Percentiles rank a stretch among this genome's conserved stretches.
Conservation (phyloP, 805 yeast species). For the Nakazawaea wyomingensis region DNA sequence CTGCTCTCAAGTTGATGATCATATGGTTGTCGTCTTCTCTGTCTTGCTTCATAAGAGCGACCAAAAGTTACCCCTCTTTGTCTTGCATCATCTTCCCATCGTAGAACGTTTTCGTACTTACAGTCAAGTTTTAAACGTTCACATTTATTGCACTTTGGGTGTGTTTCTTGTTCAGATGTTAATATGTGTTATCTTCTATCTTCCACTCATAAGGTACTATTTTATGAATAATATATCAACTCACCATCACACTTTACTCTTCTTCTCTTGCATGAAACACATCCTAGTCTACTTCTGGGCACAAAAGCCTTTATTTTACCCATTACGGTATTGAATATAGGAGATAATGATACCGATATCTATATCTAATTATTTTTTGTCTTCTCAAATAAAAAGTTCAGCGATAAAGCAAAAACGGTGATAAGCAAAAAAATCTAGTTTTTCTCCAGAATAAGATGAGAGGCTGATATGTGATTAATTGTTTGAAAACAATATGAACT, state of each 20-base stretch:
- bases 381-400: no score
- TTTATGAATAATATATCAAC: constrained; percentile 6
- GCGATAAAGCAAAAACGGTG: no score
- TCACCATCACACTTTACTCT: constrained; percentile 41
- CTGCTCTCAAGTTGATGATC: not conserved
- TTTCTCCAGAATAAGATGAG: no score
- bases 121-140: constrained; percentile 19
- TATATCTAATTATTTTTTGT: constrained; percentile 6
- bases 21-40: constrained; percentile 12
- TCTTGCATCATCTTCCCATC: constrained; percentile 35
- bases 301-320: constrained; percentile 6
- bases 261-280: constrained; percentile 44
- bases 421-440: no score
- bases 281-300: constrained; percentile 35
- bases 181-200: no score
- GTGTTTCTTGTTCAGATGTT: constrained; percentile 18
- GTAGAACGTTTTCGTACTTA: constrained; percentile 17
- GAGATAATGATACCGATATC: constrained; percentile 9
- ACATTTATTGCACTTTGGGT: constrained; percentile 29
- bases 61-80: constrained; percentile 32
- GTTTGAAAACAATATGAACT: no score
- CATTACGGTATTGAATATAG: no score
- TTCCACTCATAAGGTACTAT: no score
- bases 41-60: constrained; percentile 24
- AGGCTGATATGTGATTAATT: no score